Percentiles rank a stretch among this genome's conserved stretches.
phyloP scores from a whole-genome alignment of 371 early-diverging fungal genomes.

The Mucor racemosus region DNA sequence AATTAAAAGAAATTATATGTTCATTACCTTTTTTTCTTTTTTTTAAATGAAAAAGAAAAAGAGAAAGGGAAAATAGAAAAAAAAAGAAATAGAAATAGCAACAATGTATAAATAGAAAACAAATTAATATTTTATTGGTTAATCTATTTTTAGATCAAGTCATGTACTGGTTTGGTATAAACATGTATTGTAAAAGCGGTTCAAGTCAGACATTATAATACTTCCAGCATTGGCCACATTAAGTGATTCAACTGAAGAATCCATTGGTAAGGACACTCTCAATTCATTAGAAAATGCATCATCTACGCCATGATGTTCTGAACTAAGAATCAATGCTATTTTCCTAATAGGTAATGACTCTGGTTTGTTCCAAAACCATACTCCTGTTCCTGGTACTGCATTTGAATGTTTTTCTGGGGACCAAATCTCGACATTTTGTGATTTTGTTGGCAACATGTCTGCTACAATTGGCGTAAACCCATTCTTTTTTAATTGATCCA shows the following conservation, averaged over 20 bases:
- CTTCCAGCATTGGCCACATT: constrained; percentile 60
- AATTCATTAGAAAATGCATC: constrained; percentile 42
- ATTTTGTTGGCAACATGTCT: constrained; percentile 48
- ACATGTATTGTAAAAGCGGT: constrained; percentile 31
- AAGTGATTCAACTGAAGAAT: constrained; percentile 53
- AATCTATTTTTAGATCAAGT: constrained; percentile 9
- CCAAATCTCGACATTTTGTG: constrained; percentile 30
- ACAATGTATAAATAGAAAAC: not conserved
- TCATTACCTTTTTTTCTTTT: not conserved
- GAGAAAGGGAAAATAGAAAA: constrained; percentile 2
- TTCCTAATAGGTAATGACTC: constrained; percentile 12
- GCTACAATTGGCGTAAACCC: constrained; percentile 59
- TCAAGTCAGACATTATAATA: constrained; percentile 63
- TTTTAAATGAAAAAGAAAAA: constrained; percentile 1
- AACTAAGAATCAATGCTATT: constrained; percentile 59
- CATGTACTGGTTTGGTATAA: not conserved
- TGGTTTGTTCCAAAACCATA: constrained; percentile 51
- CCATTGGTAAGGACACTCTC: constrained; percentile 63
- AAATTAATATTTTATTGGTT: constrained; percentile 2
- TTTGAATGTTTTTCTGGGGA: constrained; percentile 26
- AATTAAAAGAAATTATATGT: not conserved
- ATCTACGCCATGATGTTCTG: constrained; percentile 54
- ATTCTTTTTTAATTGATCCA: constrained; percentile 32
- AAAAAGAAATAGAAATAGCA: constrained; percentile 5
- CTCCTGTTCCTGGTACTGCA: constrained; percentile 20